Percentiles rank a stretch among this genome's conserved stretches.
Conservation (phyloP, 345 rosid species). For the Eucalyptus victrix region DNA sequence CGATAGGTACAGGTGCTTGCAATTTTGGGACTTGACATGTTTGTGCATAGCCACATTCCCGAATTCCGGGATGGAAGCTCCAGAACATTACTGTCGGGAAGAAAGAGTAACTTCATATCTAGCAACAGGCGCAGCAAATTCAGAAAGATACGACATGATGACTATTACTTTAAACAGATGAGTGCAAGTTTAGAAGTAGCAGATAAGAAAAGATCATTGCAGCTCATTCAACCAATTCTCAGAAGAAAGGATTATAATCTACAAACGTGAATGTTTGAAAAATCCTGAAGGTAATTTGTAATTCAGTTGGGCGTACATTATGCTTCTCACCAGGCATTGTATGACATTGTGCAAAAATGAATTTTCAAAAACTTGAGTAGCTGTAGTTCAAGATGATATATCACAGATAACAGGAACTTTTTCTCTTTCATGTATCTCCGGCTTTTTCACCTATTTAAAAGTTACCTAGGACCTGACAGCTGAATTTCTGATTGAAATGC, state of each 20-base stretch:
- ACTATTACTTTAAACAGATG: not conserved
- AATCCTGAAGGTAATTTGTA: not conserved
- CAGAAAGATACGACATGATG: not conserved
- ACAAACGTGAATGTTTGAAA: not conserved
- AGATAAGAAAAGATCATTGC: not conserved
- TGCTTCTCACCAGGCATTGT: not conserved
- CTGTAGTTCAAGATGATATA: not conserved
- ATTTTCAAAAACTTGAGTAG: not conserved
- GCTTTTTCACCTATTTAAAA: not conserved
- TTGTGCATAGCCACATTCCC: not conserved
- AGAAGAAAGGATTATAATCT: not conserved
- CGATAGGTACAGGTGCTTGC: not conserved
- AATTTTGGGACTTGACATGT: not conserved
- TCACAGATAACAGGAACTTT: not conserved
- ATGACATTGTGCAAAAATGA: not conserved
- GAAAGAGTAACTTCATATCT: not conserved
- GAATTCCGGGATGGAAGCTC: not conserved
- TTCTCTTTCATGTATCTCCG: not conserved
- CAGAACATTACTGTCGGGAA: not conserved
- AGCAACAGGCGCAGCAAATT: not conserved
- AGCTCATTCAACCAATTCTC: not conserved
- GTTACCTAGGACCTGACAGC: slow-evolving; percentile 41
- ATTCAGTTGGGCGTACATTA: not conserved
- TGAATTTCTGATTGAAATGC: slow-evolving; percentile 13
- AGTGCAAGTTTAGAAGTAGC: not conserved